A percentile compares a stretch with the other conserved stretches of the same genome.
phyloP scores from a whole-genome alignment of 228 moss, liverwort and hornwort species.

The Sphagnum magellanicum region DNA sequence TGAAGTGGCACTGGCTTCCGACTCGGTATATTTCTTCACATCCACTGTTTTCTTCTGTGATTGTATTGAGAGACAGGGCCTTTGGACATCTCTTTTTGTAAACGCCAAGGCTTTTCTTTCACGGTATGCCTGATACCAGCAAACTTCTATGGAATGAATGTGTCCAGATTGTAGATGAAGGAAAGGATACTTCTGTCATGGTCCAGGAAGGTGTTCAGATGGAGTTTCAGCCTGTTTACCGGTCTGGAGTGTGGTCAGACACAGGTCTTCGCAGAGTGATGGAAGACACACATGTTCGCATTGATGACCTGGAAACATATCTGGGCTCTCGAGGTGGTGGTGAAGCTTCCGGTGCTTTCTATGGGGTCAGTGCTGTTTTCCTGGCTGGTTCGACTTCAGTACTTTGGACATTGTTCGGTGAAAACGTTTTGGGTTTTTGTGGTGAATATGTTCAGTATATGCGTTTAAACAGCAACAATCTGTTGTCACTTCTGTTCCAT shows the following conservation, averaged over 20 bases:
- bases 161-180: slow-evolving; percentile 22
- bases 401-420: too few relatives aligned
- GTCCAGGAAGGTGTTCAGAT: not conserved
- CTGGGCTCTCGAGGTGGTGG: slow-evolving; percentile 23
- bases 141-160: too few relatives aligned
- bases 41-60: too few relatives aligned
- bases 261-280: slow-evolving; percentile 61
- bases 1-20: slow-evolving; percentile 11
- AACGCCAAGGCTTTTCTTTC: too few relatives aligned
- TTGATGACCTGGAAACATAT: slow-evolving; percentile 60
- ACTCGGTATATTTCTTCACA: slow-evolving; percentile 16
- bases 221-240: slow-evolving; percentile 66
- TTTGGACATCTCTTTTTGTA: too few relatives aligned
- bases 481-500: too few relatives aligned
- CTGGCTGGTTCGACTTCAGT: too few relatives aligned
- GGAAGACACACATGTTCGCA: slow-evolving; percentile 89
- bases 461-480: too few relatives aligned
- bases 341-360: slow-evolving; percentile 59
- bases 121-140: too few relatives aligned
- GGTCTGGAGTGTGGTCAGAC: slow-evolving; percentile 89
- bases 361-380: slow-evolving; percentile 50
- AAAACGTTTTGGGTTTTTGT: too few relatives aligned
- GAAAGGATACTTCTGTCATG: slow-evolving; percentile 9
- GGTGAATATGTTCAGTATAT: too few relatives aligned
- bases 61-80: too few relatives aligned